Evolutionary conservation across 371 early-diverging fungal genomes (phyloP).

Genomic region (Blakeslea trispora): DNA sequence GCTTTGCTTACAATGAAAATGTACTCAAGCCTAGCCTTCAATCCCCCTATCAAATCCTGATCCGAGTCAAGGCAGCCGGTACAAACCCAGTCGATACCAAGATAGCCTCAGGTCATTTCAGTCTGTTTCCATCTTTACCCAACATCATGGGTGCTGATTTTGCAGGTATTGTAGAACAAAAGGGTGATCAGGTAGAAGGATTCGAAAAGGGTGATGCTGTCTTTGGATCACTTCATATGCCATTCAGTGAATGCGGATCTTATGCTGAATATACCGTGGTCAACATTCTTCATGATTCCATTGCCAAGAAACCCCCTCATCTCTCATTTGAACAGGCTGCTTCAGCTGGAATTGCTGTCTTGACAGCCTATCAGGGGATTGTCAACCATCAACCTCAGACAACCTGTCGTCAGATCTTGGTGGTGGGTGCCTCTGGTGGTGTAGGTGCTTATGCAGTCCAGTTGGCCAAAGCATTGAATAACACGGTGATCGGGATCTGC

Average conservation of each 20-base stretch:
- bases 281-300: slow-evolving; percentile 18
- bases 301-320: slow-evolving; percentile 40
- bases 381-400: slow-evolving; percentile 1
- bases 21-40: slow-evolving; percentile 21
- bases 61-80: slow-evolving; percentile 55
- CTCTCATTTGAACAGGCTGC: slow-evolving; percentile 50
- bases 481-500: slow-evolving; percentile 59
- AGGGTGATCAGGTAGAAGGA: slow-evolving; percentile 31
- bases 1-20: slow-evolving; percentile 27
- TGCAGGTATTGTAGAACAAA: slow-evolving; percentile 39
- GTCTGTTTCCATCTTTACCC: slow-evolving; percentile 8
- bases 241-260: slow-evolving; percentile 31
- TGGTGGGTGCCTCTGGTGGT: slow-evolving; percentile 59
- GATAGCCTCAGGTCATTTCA: slow-evolving; percentile 23
- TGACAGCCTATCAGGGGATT: slow-evolving; percentile 42
- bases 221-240: slow-evolving; percentile 35
- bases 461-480: slow-evolving; percentile 48
- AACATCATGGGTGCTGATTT: slow-evolving; percentile 47
- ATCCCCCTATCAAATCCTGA: slow-evolving; percentile 38
- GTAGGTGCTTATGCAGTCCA: slow-evolving; percentile 64
- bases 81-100: slow-evolving; percentile 66
- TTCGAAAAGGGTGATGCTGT: slow-evolving; percentile 52
- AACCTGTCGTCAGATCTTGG: slow-evolving; percentile 24
- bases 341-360: slow-evolving; percentile 24
- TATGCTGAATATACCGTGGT: slow-evolving; percentile 46